Conservation (phyloP, 176 grass and related monocot genomes). For the Aegilops longissima region DNA sequence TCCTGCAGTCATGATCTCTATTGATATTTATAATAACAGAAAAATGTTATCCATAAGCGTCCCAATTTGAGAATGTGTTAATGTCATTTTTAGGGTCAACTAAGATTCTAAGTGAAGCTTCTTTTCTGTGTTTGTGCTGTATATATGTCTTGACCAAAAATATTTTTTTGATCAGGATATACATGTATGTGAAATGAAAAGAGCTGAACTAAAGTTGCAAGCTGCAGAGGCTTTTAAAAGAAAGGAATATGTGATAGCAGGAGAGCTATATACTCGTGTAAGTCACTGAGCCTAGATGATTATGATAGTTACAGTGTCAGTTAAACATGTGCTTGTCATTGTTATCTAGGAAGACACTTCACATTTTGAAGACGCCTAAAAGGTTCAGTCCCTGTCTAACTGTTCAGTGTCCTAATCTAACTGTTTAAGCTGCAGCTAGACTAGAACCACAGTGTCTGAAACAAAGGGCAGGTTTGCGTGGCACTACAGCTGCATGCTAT, state of each 20-base stretch:
- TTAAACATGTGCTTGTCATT: too few relatives aligned
- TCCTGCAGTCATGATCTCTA: not conserved
- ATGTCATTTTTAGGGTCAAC: not conserved
- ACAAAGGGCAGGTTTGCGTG: too few relatives aligned
- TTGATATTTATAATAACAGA: not conserved
- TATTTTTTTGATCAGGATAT: not conserved
- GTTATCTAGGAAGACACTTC: too few relatives aligned
- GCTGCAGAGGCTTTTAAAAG: conserved; percentile 12
- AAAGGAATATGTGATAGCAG: conserved; percentile 9
- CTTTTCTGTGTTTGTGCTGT: not conserved
- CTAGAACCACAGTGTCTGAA: too few relatives aligned
- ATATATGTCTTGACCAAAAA: not conserved
- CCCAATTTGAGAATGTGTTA: not conserved
- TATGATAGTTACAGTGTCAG: too few relatives aligned
- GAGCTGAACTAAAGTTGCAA: conserved; percentile 13
- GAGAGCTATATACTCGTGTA: conserved; percentile 10
- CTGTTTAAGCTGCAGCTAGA: too few relatives aligned
- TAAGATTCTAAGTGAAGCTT: not conserved
- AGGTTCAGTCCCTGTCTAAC: too few relatives aligned
- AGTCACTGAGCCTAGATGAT: not conserved
- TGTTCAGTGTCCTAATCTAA: too few relatives aligned
- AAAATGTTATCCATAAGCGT: not conserved
- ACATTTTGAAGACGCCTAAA: too few relatives aligned
- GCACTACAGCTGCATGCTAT: too few relatives aligned
- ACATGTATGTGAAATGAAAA: conserved; percentile 1